These are phyloP conservation scores for Psilocybe cyanescens DNA, from an alignment of 768 basidiomycete species.

Conservation along the genomic window DNA sequence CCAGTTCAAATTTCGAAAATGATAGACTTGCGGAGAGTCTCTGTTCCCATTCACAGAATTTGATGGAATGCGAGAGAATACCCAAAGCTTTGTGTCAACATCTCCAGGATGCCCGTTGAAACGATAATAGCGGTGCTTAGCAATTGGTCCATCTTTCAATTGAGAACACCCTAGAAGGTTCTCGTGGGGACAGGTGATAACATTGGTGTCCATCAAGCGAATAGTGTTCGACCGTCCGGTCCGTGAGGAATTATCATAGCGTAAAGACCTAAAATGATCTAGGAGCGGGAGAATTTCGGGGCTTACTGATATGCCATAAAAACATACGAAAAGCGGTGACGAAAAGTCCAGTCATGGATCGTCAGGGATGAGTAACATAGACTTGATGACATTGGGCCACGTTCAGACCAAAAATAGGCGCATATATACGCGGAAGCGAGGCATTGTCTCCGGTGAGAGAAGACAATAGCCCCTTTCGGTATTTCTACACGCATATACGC, in stretches of 20 bases:
- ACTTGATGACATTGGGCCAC: background rate
- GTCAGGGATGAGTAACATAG: background rate
- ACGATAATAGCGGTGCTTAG: conserved; percentile 7
- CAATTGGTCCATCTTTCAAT: background rate
- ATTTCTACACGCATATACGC: background rate
- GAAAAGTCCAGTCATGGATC: background rate
- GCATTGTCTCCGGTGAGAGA: background rate
- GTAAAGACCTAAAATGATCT: background rate
- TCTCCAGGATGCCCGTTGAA: background rate
- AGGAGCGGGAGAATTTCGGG: background rate
- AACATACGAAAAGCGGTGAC: background rate
- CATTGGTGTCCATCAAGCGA: background rate
- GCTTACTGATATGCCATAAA: background rate
- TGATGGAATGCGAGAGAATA: conserved; percentile 3
- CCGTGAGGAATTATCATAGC: conserved; percentile 1
- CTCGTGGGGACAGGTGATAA: background rate
- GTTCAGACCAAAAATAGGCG: background rate
- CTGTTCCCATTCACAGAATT: background rate
- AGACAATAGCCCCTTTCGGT: background rate
- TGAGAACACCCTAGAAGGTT: conserved; percentile 7
- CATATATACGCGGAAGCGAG: background rate
- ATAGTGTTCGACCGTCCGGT: background rate
- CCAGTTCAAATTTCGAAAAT: background rate
- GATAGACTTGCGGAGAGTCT: background rate
- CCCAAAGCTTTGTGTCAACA: conserved; percentile 1